Conservation (phyloP, 768 basidiomycete genomes). For the Amanita phalloides region DNA sequence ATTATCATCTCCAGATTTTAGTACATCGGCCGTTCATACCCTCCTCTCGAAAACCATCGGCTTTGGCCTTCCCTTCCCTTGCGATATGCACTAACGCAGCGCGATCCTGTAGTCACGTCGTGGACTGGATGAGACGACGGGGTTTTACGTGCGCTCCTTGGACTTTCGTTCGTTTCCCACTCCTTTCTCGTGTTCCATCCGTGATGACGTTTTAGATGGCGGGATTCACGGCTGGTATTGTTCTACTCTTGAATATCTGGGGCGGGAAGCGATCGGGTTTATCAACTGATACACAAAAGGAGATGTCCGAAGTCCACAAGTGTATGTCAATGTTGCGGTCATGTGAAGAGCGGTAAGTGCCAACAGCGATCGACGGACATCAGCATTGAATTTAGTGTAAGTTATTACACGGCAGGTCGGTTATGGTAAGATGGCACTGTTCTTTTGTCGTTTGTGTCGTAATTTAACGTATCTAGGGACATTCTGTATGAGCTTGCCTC, state of each 20-base stretch:
- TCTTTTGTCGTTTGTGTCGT: conserved; percentile 13
- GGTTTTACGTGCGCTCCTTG: conserved; percentile 9
- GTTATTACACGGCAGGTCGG: conserved; percentile 34
- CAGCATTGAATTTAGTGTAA: neutral
- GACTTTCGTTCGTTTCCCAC: neutral
- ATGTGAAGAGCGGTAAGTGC: conserved; percentile 21
- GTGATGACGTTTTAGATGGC: conserved; percentile 17
- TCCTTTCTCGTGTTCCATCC: neutral
- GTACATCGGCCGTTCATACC: conserved; percentile 76
- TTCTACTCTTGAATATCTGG: conserved; percentile 62
- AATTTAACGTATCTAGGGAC: conserved; percentile 35
- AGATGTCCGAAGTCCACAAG: conserved; percentile 55
- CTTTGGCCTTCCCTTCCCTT: conserved; percentile 50
- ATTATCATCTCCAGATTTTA: conserved; percentile 58
- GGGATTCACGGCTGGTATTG: conserved; percentile 37
- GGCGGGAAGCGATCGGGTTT: conserved; percentile 42
- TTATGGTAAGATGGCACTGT: conserved; percentile 23
- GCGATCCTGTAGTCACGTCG: conserved; percentile 69
- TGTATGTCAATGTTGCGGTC: conserved; percentile 44
- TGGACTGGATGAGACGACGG: conserved; percentile 44
- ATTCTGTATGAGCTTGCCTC: conserved; percentile 63
- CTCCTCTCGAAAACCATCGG: conserved; percentile 35
- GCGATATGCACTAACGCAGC: conserved; percentile 77
- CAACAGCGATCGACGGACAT: neutral
- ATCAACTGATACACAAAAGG: conserved; percentile 35